These are phyloP conservation scores for Suhomyces panamericanus DNA, from an alignment of 1,139 yeast species.

Conservation along the genomic window DNA sequence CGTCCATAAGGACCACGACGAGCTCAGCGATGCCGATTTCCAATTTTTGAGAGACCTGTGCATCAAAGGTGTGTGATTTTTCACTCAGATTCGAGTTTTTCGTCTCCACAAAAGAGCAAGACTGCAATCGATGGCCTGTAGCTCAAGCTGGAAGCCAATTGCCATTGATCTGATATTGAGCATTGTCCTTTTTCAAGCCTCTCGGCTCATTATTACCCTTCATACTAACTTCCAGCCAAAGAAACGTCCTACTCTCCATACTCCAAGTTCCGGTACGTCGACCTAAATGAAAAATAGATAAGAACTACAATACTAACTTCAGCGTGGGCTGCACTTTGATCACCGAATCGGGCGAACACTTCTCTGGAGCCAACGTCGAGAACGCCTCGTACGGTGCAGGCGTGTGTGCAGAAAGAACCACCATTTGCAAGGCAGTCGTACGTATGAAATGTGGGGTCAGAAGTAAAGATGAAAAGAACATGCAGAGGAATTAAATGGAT, in stretches of 20 bases:
- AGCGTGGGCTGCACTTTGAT: conserved; percentile 82
- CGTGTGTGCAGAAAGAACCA: conserved; percentile 88
- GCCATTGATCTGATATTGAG: not conserved
- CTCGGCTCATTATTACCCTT: not conserved
- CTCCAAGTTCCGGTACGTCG: conserved; percentile 64
- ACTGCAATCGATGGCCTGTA: no score
- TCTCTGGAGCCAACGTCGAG: conserved; percentile 85
- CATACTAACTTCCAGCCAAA: conserved; percentile 37
- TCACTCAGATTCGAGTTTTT: not conserved
- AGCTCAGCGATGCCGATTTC: conserved; percentile 28
- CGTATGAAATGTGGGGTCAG: conserved; percentile 16
- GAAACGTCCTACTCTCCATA: conserved; percentile 72
- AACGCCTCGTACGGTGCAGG: conserved; percentile 90
- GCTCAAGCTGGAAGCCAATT: no score
- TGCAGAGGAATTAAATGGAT: no score
- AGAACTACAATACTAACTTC: conserved; percentile 20
- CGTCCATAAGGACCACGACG: conserved; percentile 18
- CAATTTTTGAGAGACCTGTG: conserved; percentile 27
- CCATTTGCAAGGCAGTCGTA: conserved; percentile 66
- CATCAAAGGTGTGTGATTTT: conserved; percentile 28
- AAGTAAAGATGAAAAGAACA: not conserved
- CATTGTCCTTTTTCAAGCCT: not conserved
- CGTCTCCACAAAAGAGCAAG: not conserved
- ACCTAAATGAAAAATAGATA: not conserved
- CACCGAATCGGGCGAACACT: conserved; percentile 47